Base-by-base conservation (phyloP, 768 basidiomycete genomes). In the Mycena vitilis region DNA sequence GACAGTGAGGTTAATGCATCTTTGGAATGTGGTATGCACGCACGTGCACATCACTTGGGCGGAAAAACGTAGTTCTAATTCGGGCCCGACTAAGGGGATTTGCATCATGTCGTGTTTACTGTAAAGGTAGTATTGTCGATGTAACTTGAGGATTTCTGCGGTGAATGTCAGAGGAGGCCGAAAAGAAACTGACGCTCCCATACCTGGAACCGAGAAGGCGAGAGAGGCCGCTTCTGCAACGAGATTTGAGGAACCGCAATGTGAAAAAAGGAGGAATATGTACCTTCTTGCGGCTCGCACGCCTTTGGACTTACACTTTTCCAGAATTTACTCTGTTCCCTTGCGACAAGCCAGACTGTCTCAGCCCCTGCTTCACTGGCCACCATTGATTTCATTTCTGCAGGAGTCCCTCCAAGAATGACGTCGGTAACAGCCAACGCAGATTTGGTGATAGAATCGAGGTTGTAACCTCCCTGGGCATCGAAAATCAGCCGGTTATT, bases 41-140 rank as follows among this genome's bases (percentile, higher is more conserved):
- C 79, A 96, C 96, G 93, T 94, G 90, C 93, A 93, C 78, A 95
- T 88, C 51, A 98, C 85, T 77, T 98, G 96, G 1, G 91, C 86
- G 11, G 88, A 87, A 77, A 95, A 98, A 2, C 88, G 84, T 53
- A 86, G 84, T 73, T 94, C 89, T 48, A 95, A 82, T 15, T 88
- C 88, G 16, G 82, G 72, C 37, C 83, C 87, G 61, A 93, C 84
- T 65, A 98, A 81, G 1, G 95, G 96, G 12, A 98, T 84, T 74
- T 92, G 88, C 78, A 94, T 87, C 87, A 99, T 90, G 12, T 87
- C 81, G 76, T 94, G 88, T 34, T 86, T 84, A n/a, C 86, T 84
- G 79, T 89, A 94, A 40, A 99, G 80, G 66, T 93, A 91, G 71
- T 94, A 86, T 67, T 93, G 90, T n/a, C 97, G 88, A 78, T 98